Evolutionary conservation across 176 grass and related monocot genomes (phyloP).

Genomic region (Otatea glauca): DNA sequence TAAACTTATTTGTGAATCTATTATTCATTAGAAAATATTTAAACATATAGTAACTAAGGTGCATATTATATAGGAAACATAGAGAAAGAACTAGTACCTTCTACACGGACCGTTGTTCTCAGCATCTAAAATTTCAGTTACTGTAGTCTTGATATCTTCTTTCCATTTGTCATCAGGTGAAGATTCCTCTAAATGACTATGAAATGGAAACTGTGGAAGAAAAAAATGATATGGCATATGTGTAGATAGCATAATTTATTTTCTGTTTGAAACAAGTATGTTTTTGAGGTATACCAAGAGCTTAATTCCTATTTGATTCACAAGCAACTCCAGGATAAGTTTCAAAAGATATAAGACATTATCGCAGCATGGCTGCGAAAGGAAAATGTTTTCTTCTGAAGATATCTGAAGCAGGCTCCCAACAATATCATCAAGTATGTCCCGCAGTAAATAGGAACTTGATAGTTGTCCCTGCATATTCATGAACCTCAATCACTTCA

Average conservation of each 20-base stretch:
- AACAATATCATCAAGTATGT: slow-evolving; percentile 89
- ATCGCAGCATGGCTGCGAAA: slow-evolving; percentile 85
- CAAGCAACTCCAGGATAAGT: slow-evolving; percentile 76
- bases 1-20: not conserved
- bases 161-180: slow-evolving; percentile 50
- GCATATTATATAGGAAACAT: slow-evolving; percentile 9
- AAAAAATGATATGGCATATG: slow-evolving; percentile 19
- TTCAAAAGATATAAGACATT: slow-evolving; percentile 93
- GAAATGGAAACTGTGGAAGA: slow-evolving; percentile 55
- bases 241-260: slow-evolving; percentile 4
- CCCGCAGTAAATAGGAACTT: slow-evolving; percentile 59
- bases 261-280: slow-evolving; percentile 31
- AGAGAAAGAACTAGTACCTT: slow-evolving; percentile 55
- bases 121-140: slow-evolving; percentile 65
- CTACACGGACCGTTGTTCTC: slow-evolving; percentile 57
- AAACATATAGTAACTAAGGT: not conserved
- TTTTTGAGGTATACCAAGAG: slow-evolving; percentile 65
- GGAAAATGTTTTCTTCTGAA: slow-evolving; percentile 80
- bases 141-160: slow-evolving; percentile 66
- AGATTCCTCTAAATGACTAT: slow-evolving; percentile 44
- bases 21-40: slow-evolving; percentile 17
- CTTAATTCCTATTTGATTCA: slow-evolving; percentile 74
- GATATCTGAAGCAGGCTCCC: slow-evolving; percentile 75
- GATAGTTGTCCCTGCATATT: slow-evolving; percentile 62
- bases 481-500: slow-evolving; percentile 16